Percentiles rank a stretch among this genome's conserved stretches.
Evolutionary conservation across 768 basidiomycete genomes (phyloP).

Genomic region (Leccinellum rugosiceps): DNA sequence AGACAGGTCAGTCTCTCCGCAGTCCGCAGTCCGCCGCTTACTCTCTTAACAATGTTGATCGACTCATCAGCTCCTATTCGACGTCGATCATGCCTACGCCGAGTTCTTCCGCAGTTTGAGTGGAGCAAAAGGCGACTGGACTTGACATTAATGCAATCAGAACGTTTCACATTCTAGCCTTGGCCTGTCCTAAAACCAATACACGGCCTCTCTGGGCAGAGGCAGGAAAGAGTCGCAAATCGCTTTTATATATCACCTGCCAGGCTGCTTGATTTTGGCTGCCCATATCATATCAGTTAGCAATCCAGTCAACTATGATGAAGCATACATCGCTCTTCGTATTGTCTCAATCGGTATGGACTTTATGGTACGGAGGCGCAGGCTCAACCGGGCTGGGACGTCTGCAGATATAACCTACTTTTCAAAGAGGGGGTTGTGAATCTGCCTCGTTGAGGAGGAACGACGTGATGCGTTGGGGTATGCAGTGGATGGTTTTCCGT

Average conservation of each 20-base stretch:
- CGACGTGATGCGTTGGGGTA: neutral
- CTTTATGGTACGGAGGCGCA: neutral
- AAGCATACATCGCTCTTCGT: too few species aligned
- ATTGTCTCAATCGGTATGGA: neutral
- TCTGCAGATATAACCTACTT: neutral
- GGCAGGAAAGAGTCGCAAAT: neutral
- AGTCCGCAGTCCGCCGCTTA: neutral
- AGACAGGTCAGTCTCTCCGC: conserved; percentile 59
- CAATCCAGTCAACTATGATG: too few species aligned
- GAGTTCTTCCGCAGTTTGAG: conserved; percentile 84
- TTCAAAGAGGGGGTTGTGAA: neutral
- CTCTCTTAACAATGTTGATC: neutral
- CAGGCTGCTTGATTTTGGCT: too few species aligned
- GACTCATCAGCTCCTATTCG: conserved; percentile 74
- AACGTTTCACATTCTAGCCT: neutral
- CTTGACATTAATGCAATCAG: conserved; percentile 4
- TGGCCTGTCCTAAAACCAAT: neutral
- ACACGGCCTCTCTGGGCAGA: neutral
- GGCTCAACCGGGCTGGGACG: too few species aligned
- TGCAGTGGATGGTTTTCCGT: neutral
- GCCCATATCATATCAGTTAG: too few species aligned
- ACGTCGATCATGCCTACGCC: conserved; percentile 94
- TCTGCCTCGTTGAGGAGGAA: neutral
- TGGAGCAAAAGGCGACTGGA: conserved; percentile 33
- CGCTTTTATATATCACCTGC: neutral